Evolutionary conservation across 305 asterid genomes (phyloP).

Genomic region (Fraxinus albicans): DNA sequence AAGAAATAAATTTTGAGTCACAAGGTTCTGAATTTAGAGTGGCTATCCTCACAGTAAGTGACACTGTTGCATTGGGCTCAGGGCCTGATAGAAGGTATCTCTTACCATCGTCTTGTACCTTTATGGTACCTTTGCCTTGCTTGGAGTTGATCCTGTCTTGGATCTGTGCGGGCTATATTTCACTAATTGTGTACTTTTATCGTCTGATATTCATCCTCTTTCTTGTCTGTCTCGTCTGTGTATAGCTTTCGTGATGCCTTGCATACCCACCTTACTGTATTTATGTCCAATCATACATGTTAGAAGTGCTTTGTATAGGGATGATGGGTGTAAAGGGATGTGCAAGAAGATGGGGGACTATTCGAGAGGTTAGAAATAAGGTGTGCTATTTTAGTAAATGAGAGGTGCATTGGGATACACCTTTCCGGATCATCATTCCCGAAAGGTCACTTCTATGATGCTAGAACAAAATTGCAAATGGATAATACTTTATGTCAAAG

Average conservation of each 20-base stretch:
- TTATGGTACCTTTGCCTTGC: constrained; percentile 5
- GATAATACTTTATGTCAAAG: constrained; percentile 47
- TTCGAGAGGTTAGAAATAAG: neutral
- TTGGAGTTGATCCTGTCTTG: constrained; percentile 7
- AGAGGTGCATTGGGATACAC: constrained; percentile 61
- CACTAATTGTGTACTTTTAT: neutral
- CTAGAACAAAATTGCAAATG: constrained; percentile 50
- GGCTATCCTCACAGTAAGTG: constrained; percentile 92
- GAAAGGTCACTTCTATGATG: constrained; percentile 57
- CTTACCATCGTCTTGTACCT: constrained; percentile 10
- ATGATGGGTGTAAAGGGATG: neutral
- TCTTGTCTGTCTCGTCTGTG: neutral
- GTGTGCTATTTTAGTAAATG: neutral
- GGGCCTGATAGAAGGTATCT: constrained; percentile 91
- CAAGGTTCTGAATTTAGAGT: constrained; percentile 54
- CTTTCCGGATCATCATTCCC: constrained; percentile 65
- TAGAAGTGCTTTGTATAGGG: neutral
- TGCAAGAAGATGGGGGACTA: neutral
- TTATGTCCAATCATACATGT: neutral
- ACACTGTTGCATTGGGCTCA: constrained; percentile 76
- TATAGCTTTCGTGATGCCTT: neutral
- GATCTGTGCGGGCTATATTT: neutral
- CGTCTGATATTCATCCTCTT: neutral
- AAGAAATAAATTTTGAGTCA: constrained; percentile 25
- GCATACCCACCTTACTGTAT: neutral